Percentiles rank a stretch among this genome's conserved stretches.
Evolutionary conservation across 768 basidiomycete species (phyloP).

Genomic region (Naganishia kalamii): DNA sequence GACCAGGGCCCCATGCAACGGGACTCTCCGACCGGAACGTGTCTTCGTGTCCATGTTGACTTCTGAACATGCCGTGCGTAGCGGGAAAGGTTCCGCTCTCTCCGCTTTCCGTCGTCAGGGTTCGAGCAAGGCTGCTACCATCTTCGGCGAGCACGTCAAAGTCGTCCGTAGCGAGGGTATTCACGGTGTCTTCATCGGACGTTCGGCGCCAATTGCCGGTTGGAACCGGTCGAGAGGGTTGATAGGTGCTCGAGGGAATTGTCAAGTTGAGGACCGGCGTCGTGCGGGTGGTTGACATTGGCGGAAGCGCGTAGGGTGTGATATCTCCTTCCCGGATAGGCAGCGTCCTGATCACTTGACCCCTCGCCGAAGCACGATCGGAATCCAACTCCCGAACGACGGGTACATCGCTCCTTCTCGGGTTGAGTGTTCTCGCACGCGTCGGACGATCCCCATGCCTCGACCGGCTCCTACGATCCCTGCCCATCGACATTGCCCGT

Average conservation of each 20-base stretch:
- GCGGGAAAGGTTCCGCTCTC: slow-evolving; percentile 10
- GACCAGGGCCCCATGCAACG: slow-evolving; percentile 11
- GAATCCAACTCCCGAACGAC: slow-evolving; percentile 12
- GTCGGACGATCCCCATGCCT: neutral
- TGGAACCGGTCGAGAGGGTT: neutral
- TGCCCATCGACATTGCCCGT: slow-evolving; percentile 13
- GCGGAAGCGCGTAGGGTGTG: slow-evolving; percentile 8
- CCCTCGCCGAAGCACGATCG: neutral
- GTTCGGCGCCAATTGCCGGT: neutral
- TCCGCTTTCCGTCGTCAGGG: slow-evolving; percentile 9
- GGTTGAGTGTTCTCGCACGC: neutral
- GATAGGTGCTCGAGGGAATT: neutral
- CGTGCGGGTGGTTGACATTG: neutral
- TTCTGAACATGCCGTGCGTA: slow-evolving; percentile 5
- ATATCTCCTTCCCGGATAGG: slow-evolving; percentile 9
- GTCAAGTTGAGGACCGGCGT: neutral
- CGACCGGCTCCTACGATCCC: neutral
- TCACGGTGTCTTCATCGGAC: slow-evolving; percentile 4
- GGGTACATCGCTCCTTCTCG: neutral
- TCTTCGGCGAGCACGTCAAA: slow-evolving; percentile 12
- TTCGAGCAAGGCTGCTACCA: slow-evolving; percentile 10
- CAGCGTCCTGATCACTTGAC: slow-evolving; percentile 2
- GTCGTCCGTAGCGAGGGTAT: slow-evolving; percentile 14
- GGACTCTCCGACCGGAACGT: slow-evolving; percentile 1
- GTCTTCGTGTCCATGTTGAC: neutral